phyloP scores from a whole-genome alignment of 129 eudicot species.

The Escallonia herrerae region DNA sequence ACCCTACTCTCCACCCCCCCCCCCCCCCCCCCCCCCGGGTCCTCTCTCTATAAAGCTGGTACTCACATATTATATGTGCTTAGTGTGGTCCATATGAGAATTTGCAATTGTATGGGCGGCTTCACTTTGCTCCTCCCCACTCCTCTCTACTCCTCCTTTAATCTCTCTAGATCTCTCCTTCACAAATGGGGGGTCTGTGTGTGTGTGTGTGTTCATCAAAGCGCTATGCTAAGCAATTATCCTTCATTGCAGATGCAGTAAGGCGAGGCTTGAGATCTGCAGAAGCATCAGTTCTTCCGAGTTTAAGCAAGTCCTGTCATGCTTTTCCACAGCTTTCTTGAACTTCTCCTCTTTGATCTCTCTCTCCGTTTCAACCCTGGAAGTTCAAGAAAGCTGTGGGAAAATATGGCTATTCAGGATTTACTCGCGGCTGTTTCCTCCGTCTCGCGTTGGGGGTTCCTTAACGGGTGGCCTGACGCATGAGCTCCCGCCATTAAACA shows the following conservation, averaged over 20 bases:
- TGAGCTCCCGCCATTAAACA: too few relatives aligned
- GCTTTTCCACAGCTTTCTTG: slow-evolving; percentile 92
- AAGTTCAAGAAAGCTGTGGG: slow-evolving; percentile 81
- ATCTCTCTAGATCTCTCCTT: background rate
- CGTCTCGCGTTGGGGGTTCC: too few relatives aligned
- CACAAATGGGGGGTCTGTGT: background rate
- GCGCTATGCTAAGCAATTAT: too few relatives aligned
- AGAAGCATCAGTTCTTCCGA: background rate
- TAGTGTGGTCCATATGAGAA: slow-evolving; percentile 28
- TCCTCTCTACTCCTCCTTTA: background rate
- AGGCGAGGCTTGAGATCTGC: too few relatives aligned
- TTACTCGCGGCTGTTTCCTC: background rate
- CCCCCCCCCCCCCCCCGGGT: background rate
- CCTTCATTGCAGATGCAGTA: too few relatives aligned
- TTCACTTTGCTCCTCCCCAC: background rate
- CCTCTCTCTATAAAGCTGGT: slow-evolving; percentile 28
- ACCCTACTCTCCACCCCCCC: slow-evolving; percentile 16
- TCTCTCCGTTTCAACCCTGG: background rate
- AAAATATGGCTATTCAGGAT: slow-evolving; percentile 41
- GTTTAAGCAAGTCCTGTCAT: slow-evolving; percentile 32
- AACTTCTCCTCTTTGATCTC: slow-evolving; percentile 26
- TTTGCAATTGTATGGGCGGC: slow-evolving; percentile 6
- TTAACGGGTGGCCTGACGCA: too few relatives aligned
- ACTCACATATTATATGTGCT: background rate
- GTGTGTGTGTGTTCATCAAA: too few relatives aligned